Base-by-base conservation (phyloP, 2,329 filamentous ascomycete species). In the Ascochyta rabiei region DNA sequence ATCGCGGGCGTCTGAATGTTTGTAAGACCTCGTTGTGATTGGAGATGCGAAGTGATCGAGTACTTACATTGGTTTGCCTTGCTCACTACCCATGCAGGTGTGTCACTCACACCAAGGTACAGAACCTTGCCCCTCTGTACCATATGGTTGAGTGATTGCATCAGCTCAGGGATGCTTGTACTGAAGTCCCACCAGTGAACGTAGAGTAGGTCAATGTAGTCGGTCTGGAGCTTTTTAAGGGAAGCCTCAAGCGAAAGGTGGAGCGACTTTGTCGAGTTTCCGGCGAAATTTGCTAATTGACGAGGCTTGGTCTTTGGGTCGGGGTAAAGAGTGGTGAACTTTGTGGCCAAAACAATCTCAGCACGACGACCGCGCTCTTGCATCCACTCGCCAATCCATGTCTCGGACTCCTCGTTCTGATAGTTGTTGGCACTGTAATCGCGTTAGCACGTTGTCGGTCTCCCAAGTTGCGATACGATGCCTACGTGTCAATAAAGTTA, bases 331-430 rank as follows among this genome's bases (percentile, higher is more conserved):
- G 70, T 73, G 1, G 80, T 79, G 68, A 78, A 85, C 64, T 85
- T 85, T 16, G 82, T 84, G 0, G 82, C 81, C 18, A 86, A 62
- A 28, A 85, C 79, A 41, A 85, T 79, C 59, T 83, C 67, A 59
- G 83, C 79, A 8, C 81, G 77, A 39, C 75, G 75, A 10, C 72
- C 66, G 40, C 77, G 76, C 26, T 66, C 42, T 4, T 75, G 68
- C 75, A 84, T 75, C 82, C 81, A 84, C 54, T 82, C 81, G 28
- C 81, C 80, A 15, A 83, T 69, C 76, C 76, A 80, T 0, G 45
- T 62, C 61, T 84, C 81, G 10, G 76, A 79, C 59, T 83, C 74
- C 60, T 78, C 79, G 31, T 73, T 61, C 48, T 81, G 79, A 63
- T 82, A 81, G 57, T 69, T 74, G 62, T 80, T 82, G 21, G 81